phyloP scores from a whole-genome alignment of 768 basidiomycete genomes.

The Boletus tylopilopsis region DNA sequence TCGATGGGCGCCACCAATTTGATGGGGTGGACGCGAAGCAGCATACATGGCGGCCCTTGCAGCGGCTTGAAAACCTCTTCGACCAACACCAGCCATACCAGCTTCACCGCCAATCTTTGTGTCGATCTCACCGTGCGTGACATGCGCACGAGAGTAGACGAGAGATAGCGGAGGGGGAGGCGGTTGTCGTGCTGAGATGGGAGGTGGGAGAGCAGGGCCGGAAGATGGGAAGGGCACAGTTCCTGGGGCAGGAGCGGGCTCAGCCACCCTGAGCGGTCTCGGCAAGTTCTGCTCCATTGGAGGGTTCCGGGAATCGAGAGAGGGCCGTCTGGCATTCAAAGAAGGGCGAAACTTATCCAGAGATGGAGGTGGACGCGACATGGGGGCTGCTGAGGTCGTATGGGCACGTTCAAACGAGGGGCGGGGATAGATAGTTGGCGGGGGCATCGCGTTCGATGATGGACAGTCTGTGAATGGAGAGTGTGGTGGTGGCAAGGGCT shows the following conservation, averaged over 20 bases:
- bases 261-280: slow-evolving; percentile 6
- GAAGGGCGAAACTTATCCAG: slow-evolving; percentile 14
- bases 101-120: slow-evolving; percentile 75
- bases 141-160: neutral
- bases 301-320: slow-evolving; percentile 10
- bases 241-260: slow-evolving; percentile 10
- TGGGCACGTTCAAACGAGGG: slow-evolving; percentile 17
- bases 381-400: slow-evolving; percentile 12
- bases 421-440: slow-evolving; percentile 5
- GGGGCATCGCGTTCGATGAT: slow-evolving; percentile 11
- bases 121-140: slow-evolving; percentile 42
- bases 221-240: slow-evolving; percentile 17
- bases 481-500: slow-evolving; percentile 7
- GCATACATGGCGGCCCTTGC: slow-evolving; percentile 58
- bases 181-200: slow-evolving; percentile 16
- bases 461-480: slow-evolving; percentile 4
- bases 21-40: slow-evolving; percentile 16
- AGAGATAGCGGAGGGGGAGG: slow-evolving; percentile 18
- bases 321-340: slow-evolving; percentile 18
- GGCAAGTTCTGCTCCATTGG: neutral
- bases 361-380: slow-evolving; percentile 16
- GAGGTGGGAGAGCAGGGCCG: neutral
- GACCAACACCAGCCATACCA: slow-evolving; percentile 89
- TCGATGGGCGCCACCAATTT: slow-evolving; percentile 18
- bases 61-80: slow-evolving; percentile 76